Percentiles rank a stretch among this genome's conserved stretches.
phyloP scores from a whole-genome alignment of 768 basidiomycete species.

The Xerocomellus chrysenteron region DNA sequence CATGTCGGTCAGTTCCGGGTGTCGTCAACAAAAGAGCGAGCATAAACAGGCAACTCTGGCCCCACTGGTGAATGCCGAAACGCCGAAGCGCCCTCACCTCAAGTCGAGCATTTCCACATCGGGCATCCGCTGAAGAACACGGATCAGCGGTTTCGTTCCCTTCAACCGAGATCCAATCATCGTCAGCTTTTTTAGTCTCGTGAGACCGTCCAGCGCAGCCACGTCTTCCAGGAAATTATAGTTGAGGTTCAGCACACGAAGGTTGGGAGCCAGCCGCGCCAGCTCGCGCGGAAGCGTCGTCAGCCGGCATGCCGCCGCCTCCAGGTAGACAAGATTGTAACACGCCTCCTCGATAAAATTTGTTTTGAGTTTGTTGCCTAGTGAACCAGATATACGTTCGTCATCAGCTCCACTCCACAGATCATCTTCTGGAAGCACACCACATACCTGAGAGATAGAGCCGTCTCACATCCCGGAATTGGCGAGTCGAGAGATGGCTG shows the following conservation, averaged over 20 bases:
- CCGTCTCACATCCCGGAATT: constrained; percentile 89
- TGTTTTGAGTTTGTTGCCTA: constrained; percentile 69
- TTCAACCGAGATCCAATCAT: constrained; percentile 83
- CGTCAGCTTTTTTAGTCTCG: constrained; percentile 76
- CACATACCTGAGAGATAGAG: constrained; percentile 90
- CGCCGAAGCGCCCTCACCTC: constrained; percentile 52
- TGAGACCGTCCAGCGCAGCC: constrained; percentile 64
- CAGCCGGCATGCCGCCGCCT: constrained; percentile 85
- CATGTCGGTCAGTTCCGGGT: constrained; percentile 27
- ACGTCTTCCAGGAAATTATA: constrained; percentile 92
- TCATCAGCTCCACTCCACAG: constrained; percentile 15
- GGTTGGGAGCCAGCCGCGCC: constrained; percentile 68
- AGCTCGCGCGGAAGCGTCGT: constrained; percentile 70
- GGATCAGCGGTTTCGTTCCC: constrained; percentile 71
- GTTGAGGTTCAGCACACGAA: constrained; percentile 91
- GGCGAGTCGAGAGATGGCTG: constrained; percentile 50
- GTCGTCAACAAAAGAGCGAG: constrained; percentile 10
- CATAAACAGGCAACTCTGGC: background rate
- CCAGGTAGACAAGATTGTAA: constrained; percentile 90
- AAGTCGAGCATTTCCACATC: constrained; percentile 91
- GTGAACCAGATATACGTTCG: constrained; percentile 25
- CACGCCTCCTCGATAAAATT: constrained; percentile 71
- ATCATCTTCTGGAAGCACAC: constrained; percentile 16
- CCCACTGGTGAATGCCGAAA: constrained; percentile 3
- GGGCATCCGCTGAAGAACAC: constrained; percentile 65